Evolutionary conservation across 2,329 filamentous ascomycete genomes (phyloP).

Genomic region (Arthrobotrys iridis): DNA sequence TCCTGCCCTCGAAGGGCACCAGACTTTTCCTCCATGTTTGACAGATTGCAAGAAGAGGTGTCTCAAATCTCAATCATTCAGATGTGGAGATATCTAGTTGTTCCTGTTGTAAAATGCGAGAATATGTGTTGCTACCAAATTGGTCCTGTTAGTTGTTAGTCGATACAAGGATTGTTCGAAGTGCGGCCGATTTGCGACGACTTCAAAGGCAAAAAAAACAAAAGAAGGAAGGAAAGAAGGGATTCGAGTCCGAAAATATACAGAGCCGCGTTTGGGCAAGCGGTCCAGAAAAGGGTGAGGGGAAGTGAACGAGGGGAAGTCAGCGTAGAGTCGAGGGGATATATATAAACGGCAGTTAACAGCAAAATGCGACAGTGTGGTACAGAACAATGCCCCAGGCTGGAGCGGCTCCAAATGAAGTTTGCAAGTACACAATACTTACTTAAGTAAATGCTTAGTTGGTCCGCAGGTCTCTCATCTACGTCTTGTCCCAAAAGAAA

Average conservation of each 20-base stretch:
- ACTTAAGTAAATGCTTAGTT: too few species aligned
- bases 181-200: neutral
- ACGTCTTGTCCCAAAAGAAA: too few species aligned
- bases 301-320: neutral
- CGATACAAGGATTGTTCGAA: too few species aligned
- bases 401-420: neutral
- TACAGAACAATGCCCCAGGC: neutral
- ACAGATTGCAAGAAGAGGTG: neutral
- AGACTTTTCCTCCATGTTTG: constrained; percentile 16
- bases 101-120: neutral
- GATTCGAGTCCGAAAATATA: neutral
- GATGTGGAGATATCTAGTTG: neutral
- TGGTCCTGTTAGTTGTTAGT: neutral
- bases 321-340: constrained; percentile 2
- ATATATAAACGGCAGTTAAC: neutral
- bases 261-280: neutral
- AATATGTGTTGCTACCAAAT: neutral
- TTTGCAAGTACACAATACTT: too few species aligned
- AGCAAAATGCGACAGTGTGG: neutral
- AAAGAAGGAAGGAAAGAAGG: neutral
- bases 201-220: neutral
- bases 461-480: too few species aligned
- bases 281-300: neutral
- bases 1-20: constrained; percentile 8
- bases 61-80: neutral